A percentile compares a stretch with the other conserved stretches of the same genome.
Conservation (phyloP, 2,329 filamentous ascomycete genomes). For the Aspergillus hortae region DNA sequence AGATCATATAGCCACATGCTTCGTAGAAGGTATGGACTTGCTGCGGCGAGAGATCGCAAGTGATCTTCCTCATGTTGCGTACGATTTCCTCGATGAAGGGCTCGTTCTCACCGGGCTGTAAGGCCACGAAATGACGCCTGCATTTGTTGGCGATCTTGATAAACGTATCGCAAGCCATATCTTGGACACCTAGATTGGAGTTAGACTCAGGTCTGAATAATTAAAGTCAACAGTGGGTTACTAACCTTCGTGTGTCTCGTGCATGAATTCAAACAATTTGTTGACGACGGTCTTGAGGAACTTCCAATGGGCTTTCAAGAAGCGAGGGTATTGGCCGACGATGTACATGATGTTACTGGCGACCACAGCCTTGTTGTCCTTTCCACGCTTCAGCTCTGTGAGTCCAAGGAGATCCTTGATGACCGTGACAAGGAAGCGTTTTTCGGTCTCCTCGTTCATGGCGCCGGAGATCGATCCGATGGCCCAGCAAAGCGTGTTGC, state of each 20-base stretch:
- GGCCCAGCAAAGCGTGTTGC: slow-evolving; percentile 98
- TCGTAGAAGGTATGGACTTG: slow-evolving; percentile 99
- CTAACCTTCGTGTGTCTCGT: slow-evolving; percentile 93
- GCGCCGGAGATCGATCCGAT: slow-evolving; percentile 97
- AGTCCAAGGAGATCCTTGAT: slow-evolving; percentile 96
- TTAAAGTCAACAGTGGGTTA: slow-evolving; percentile 6
- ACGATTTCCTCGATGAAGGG: slow-evolving; percentile 99
- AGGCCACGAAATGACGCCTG: slow-evolving; percentile 91
- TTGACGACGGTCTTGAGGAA: slow-evolving; percentile 99
- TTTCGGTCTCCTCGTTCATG: slow-evolving; percentile 99
- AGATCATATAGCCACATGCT: slow-evolving; percentile 98
- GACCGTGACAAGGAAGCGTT: slow-evolving; percentile 95
- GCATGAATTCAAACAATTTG: slow-evolving; percentile 99
- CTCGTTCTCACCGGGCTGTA: slow-evolving; percentile 90
- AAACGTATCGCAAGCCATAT: slow-evolving; percentile 99
- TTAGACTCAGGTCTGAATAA: slow-evolving; percentile 25
- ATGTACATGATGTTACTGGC: slow-evolving; percentile 99
- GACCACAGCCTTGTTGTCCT: slow-evolving; percentile 98
- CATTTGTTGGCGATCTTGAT: slow-evolving; percentile 99
- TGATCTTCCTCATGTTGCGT: slow-evolving; percentile 91
- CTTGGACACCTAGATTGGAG: slow-evolving; percentile 69
- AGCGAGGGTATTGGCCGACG: slow-evolving; percentile 95
- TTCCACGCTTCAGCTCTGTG: slow-evolving; percentile 98
- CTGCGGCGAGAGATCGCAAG: slow-evolving; percentile 88
- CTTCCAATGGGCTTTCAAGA: slow-evolving; percentile 99